These are phyloP conservation scores for Begonia fuchsioides DNA, from an alignment of 306 rosid genomes.

Conservation along the genomic window DNA sequence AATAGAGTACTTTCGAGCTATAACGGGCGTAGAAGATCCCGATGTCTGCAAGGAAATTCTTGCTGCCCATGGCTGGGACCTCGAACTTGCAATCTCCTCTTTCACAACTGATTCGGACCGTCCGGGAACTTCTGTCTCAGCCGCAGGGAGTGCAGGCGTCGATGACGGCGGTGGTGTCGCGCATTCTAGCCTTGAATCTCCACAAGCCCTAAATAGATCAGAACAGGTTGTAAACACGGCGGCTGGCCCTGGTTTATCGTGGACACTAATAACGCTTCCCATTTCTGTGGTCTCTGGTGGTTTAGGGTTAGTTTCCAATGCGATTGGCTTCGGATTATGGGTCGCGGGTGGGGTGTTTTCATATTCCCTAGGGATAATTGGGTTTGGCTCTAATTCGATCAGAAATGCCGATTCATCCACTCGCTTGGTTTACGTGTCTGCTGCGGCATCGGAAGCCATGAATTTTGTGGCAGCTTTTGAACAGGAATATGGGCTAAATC, in stretches of 20 bases:
- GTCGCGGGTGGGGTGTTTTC: constrained; percentile 91
- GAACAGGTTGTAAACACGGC: constrained; percentile 17
- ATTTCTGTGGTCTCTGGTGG: constrained; percentile 73
- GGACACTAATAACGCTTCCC: constrained; percentile 71
- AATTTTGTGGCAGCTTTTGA: constrained; percentile 52
- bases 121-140: constrained; percentile 6
- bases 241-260: constrained; percentile 46
- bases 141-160: constrained; percentile 6
- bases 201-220: constrained; percentile 4
- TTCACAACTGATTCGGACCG: constrained; percentile 19
- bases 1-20: constrained; percentile 70
- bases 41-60: constrained; percentile 83
- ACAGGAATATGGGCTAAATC: constrained; percentile 44
- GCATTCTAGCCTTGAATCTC: constrained; percentile 4
- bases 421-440: constrained; percentile 46
- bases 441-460: constrained; percentile 56
- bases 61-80: constrained; percentile 89
- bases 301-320: constrained; percentile 66
- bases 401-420: constrained; percentile 22
- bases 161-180: constrained; percentile 1
- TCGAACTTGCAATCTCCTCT: constrained; percentile 84
- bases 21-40: constrained; percentile 78
- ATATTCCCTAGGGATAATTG: constrained; percentile 64
- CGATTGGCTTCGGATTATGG: constrained; percentile 81
- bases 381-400: constrained; percentile 28